A percentile compares a stretch with the other conserved stretches of the same genome.
Conservation (phyloP, 805 yeast species). For the Cephaloascus albidus region DNA sequence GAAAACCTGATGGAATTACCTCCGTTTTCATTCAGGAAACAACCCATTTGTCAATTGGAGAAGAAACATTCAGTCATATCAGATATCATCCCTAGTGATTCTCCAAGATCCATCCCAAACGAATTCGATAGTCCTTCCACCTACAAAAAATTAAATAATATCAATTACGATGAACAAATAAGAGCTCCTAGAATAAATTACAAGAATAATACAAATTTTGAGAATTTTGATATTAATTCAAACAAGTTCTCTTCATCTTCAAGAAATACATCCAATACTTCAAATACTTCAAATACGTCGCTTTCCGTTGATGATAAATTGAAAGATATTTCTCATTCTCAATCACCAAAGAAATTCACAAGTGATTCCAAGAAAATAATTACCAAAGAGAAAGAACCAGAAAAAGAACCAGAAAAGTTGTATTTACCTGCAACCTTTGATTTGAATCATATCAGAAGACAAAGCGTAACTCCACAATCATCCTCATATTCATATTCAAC, state of each 20-base stretch:
- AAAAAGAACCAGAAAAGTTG: conserved; percentile 3
- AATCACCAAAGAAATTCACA: too few relatives aligned
- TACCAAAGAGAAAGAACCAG: neutral
- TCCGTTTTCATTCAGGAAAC: neutral
- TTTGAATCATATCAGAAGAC: conserved; percentile 25
- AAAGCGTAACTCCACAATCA: conserved; percentile 22
- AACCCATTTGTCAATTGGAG: neutral
- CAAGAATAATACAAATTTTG: neutral
- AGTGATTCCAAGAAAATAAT: too few relatives aligned
- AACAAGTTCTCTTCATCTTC: neutral
- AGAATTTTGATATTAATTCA: neutral
- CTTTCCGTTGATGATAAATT: neutral
- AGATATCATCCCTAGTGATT: neutral
- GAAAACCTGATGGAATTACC: neutral
- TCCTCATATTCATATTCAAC: neutral
- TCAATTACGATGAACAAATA: neutral
- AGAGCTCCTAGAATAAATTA: neutral
- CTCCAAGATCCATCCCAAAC: neutral
- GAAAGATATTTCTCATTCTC: neutral
- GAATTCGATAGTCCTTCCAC: neutral
- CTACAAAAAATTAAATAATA: too few relatives aligned
- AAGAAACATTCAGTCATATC: neutral
- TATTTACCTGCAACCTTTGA: conserved; percentile 41
- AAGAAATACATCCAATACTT: conserved; percentile 5
- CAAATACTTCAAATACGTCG: conserved; percentile 3